Base-by-base conservation (phyloP, 352 stramenopile species). In the Phytophthora agathidicida region DNA sequence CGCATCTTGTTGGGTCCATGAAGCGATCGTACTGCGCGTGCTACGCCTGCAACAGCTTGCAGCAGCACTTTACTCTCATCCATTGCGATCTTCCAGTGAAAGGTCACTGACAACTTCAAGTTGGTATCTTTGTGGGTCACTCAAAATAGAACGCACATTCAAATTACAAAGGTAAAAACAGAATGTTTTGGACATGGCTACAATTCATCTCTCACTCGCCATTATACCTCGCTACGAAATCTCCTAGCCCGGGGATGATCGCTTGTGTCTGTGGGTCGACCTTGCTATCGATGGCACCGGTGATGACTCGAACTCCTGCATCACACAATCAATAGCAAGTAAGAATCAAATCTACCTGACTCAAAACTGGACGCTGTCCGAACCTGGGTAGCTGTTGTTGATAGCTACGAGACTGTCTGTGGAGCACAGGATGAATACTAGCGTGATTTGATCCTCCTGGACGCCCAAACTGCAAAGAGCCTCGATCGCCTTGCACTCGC, bases 161-260 rank as follows among this genome's bases (percentile, higher is more conserved):
- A 41, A 59, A 37, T 27, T n/a, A 23, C 38, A 44, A 44, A 52
- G 1, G 14, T 17, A 14, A 19, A 42, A 27, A 28, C n/a, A 35
- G 28, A 44, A 28, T 52, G 17, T 44, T 37, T 28, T 43, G 50
- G 50, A 59, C 47, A 38, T 17, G 3, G 7, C 23, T 36, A 45
- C 22, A 44, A 32, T 36, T 57, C 13, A 7, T 1, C 11, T 41
- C 3, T 7, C 13, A 8, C 9, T 63, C 16, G 24, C 54, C 60
- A 24, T 80, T 80, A 61, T 83, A 86, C 1, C 73, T 56, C 14
- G 53, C 28, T 1, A 77, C 35, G 30, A 86, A 86, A 53, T 83
- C 67, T 6, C 71, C 62, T 2, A 86, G 39, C 4, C 72, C 69
- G 0, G 57, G 57, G 42, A 68, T 48, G 13, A 70, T 78, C 16